phyloP scores from a whole-genome alignment of 768 basidiomycete species.

The Leccinellum luteum region DNA sequence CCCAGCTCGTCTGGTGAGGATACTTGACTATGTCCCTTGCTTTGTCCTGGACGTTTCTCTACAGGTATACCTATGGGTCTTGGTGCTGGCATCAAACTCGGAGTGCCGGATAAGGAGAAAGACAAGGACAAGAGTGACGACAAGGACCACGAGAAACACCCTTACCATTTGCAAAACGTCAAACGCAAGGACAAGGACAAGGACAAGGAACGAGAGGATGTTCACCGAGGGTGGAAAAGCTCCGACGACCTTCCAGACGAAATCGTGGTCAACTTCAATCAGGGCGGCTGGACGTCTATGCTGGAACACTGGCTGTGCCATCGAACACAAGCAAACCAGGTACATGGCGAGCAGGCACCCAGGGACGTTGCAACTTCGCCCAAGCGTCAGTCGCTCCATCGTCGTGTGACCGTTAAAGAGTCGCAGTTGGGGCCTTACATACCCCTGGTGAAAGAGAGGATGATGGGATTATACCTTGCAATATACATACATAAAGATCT shows the following conservation, averaged over 20 bases:
- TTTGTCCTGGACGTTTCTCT: slow-evolving; percentile 1
- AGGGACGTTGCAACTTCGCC: slow-evolving; percentile 39
- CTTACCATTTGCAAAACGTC: slow-evolving; percentile 22
- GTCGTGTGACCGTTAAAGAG: slow-evolving; percentile 42
- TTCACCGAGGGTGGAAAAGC: slow-evolving; percentile 31
- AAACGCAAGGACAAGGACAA: slow-evolving; percentile 40
- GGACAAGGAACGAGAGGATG: slow-evolving; percentile 38
- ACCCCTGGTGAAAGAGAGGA: slow-evolving; percentile 80
- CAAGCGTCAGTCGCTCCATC: slow-evolving; percentile 43
- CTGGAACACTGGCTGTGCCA: slow-evolving; percentile 72
- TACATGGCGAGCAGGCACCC: slow-evolving; percentile 15
- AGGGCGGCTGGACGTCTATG: slow-evolving; percentile 68
- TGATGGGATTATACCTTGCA: slow-evolving; percentile 86
- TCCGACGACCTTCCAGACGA: slow-evolving; percentile 37
- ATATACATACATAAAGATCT: slow-evolving; percentile 74
- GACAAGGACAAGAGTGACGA: slow-evolving; percentile 33
- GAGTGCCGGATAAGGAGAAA: slow-evolving; percentile 47
- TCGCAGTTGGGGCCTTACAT: slow-evolving; percentile 72
- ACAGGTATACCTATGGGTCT: slow-evolving; percentile 81
- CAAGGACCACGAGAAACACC: slow-evolving; percentile 31
- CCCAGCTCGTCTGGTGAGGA: slow-evolving; percentile 67
- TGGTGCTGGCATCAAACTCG: slow-evolving; percentile 73
- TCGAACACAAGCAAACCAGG: slow-evolving; percentile 27
- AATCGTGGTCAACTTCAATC: slow-evolving; percentile 28
- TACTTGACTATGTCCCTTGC: neutral